Evolutionary conservation across 2,329 filamentous ascomycete species (phyloP).

Genomic region (Penicillium sumatraense): DNA sequence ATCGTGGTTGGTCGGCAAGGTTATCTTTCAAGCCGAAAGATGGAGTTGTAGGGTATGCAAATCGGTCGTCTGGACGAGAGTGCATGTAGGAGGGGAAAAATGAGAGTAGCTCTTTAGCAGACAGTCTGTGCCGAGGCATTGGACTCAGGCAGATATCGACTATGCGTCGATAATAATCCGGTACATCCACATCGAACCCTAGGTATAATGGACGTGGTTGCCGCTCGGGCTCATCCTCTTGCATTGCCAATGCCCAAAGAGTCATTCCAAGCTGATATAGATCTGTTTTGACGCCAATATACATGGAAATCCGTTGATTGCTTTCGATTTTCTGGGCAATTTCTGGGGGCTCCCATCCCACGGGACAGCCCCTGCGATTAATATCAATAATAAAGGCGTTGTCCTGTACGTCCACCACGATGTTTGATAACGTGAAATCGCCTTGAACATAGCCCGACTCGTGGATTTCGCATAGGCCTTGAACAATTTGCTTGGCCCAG

Average conservation of each 20-base stretch:
- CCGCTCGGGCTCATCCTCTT: slow-evolving; percentile 87
- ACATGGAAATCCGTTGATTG: slow-evolving; percentile 91
- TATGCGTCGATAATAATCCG: slow-evolving; percentile 77
- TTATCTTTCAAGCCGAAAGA: slow-evolving; percentile 15
- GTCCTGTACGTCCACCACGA: slow-evolving; percentile 83
- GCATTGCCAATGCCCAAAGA: slow-evolving; percentile 84
- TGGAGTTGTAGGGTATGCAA: not conserved
- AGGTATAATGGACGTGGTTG: slow-evolving; percentile 70
- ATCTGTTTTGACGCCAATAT: slow-evolving; percentile 97
- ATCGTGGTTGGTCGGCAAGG: slow-evolving; percentile 2
- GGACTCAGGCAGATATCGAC: slow-evolving; percentile 77
- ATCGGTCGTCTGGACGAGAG: slow-evolving; percentile 17
- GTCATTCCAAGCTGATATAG: slow-evolving; percentile 97
- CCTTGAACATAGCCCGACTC: slow-evolving; percentile 96
- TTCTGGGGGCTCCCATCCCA: slow-evolving; percentile 97
- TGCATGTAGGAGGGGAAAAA: slow-evolving; percentile 62
- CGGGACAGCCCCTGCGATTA: slow-evolving; percentile 93
- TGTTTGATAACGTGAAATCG: slow-evolving; percentile 96
- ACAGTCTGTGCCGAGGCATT: slow-evolving; percentile 71
- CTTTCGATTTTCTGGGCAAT: slow-evolving; percentile 82
- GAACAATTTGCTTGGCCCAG: slow-evolving; percentile 91
- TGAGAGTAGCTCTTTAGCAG: slow-evolving; percentile 72
- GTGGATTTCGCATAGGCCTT: slow-evolving; percentile 88
- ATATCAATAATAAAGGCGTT: slow-evolving; percentile 98
- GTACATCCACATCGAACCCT: slow-evolving; percentile 62